A percentile compares a stretch with the other conserved stretches of the same genome.
Conservation (phyloP, 495 filamentous ascomycete species). For the Tuber calosporum region DNA sequence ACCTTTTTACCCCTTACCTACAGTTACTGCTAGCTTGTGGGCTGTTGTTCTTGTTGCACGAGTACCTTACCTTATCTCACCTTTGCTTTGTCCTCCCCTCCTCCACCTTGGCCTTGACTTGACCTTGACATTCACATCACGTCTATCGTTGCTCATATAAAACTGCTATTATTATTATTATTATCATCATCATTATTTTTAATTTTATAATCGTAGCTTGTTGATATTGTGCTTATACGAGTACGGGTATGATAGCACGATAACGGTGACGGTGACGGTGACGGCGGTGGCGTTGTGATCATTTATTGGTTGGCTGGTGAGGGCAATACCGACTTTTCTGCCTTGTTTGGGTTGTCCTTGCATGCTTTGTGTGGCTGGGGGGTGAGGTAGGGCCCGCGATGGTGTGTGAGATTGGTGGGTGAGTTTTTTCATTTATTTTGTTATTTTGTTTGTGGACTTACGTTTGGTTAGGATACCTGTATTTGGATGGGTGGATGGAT, state of each 20-base stretch:
- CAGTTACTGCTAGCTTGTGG: not conserved
- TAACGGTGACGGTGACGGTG: too few relatives aligned
- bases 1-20: not conserved
- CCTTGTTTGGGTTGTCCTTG: not conserved
- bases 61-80: not conserved
- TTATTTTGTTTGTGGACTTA: too few relatives aligned
- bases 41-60: too few relatives aligned
- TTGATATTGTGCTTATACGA: not conserved
- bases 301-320: not conserved
- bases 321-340: not conserved
- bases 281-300: not conserved
- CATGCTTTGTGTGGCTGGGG: not conserved
- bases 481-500: slow-evolving; percentile 4
- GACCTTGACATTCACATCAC: too few relatives aligned
- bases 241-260: too few relatives aligned
- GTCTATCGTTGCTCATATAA: too few relatives aligned
- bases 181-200: too few relatives aligned
- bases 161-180: too few relatives aligned
- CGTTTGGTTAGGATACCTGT: too few relatives aligned
- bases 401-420: not conserved
- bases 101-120: too few relatives aligned
- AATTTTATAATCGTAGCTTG: not conserved
- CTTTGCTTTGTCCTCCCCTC: too few relatives aligned
- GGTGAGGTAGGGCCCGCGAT: not conserved
- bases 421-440: too few relatives aligned